Conservation (phyloP, 768 basidiomycete species). For the Collybia nuda region DNA sequence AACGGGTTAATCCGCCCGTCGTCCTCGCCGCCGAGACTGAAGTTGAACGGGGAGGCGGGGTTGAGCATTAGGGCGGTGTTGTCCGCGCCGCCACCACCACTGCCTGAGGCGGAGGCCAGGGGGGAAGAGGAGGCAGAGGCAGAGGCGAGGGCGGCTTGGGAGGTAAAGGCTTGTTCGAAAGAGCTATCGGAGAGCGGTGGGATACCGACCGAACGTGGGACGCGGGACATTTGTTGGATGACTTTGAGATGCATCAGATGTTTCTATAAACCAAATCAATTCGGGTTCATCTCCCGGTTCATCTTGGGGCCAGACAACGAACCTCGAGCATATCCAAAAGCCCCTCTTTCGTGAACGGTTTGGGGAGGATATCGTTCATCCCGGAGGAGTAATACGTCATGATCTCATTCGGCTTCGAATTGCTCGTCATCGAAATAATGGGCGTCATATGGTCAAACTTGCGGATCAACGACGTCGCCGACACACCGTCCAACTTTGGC, state of each 20-base stretch:
- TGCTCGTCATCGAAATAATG: constrained; percentile 98
- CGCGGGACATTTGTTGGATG: constrained; percentile 65
- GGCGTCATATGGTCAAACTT: constrained; percentile 96
- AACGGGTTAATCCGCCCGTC: constrained; percentile 77
- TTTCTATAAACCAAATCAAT: constrained; percentile 46
- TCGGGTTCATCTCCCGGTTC: background rate
- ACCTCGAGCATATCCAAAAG: constrained; percentile 92
- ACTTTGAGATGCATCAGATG: constrained; percentile 86
- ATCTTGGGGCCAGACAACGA: constrained; percentile 3
- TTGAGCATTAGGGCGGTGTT: background rate
- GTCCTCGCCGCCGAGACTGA: constrained; percentile 34
- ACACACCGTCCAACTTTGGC: constrained; percentile 85
- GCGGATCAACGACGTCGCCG: constrained; percentile 89
- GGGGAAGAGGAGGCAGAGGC: background rate
- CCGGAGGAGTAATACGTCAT: constrained; percentile 89
- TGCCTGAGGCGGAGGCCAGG: constrained; percentile 4
- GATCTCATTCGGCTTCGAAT: constrained; percentile 90
- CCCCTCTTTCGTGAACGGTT: constrained; percentile 95
- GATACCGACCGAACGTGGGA: constrained; percentile 67
- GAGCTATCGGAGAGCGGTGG: constrained; percentile 56
- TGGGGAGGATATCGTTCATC: constrained; percentile 97
- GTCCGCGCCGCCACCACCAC: constrained; percentile 7
- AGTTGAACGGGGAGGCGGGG: no score
- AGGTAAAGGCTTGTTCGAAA: constrained; percentile 56
- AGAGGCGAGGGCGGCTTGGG: constrained; percentile 27